Conservation (phyloP, 2,329 filamentous ascomycete species). For the Whalleya microplaca region DNA sequence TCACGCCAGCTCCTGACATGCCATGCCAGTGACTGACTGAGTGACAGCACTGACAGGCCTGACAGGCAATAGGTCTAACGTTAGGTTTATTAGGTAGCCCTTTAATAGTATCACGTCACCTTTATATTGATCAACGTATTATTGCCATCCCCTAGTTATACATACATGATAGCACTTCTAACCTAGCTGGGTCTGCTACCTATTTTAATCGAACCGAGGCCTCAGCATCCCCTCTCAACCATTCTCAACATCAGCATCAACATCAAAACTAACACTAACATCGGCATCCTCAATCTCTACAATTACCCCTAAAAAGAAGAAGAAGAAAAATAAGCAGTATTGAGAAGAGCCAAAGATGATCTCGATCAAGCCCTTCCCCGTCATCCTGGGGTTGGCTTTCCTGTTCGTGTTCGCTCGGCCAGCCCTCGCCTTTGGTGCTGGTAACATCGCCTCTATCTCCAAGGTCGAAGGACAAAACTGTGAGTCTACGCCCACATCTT, state of each 20-base stretch:
- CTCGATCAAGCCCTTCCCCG: constrained; percentile 50
- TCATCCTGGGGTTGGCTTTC: constrained; percentile 60
- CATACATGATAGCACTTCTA: not conserved
- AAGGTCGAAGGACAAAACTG: constrained; percentile 85
- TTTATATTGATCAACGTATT: constrained; percentile 14
- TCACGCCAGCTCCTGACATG: constrained; percentile 3
- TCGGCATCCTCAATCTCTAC: not conserved
- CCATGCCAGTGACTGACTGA: too few species aligned
- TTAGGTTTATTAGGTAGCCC: constrained; percentile 1
- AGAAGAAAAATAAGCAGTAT: constrained; percentile 7
- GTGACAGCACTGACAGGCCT: too few species aligned
- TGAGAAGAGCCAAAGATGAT: constrained; percentile 45
- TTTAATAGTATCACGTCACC: constrained; percentile 28
- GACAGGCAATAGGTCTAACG: not conserved
- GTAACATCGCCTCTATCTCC: constrained; percentile 82
- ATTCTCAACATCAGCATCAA: constrained; percentile 1
- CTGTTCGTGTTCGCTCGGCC: constrained; percentile 70
- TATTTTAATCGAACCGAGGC: not conserved
- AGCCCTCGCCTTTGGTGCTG: constrained; percentile 80
- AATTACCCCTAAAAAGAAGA: constrained; percentile 4
- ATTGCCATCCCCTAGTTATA: not conserved
- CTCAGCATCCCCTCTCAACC: constrained; percentile 3
- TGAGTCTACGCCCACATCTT: constrained; percentile 44
- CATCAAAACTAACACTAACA: not conserved
- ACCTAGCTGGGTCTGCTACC: not conserved